A percentile compares a stretch with the other conserved stretches of the same genome.
Conservation (phyloP, 2,329 filamentous ascomycete species). For the Ramularia collo-cygni region DNA sequence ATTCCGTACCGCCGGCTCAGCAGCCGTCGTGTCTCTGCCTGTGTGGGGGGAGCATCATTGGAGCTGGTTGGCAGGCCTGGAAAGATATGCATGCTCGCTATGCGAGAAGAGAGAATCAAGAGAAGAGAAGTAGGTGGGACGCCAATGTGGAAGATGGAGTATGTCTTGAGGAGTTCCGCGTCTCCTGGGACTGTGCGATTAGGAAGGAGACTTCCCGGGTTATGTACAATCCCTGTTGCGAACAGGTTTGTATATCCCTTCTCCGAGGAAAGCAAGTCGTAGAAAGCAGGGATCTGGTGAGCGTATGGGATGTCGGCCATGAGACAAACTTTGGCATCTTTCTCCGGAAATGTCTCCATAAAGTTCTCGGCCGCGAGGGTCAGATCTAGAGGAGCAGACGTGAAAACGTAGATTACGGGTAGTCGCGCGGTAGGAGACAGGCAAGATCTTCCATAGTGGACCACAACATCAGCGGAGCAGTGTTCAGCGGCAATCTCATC, state of each 20-base stretch:
- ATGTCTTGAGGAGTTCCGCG: conserved; percentile 52
- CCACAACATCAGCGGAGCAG: conserved; percentile 78
- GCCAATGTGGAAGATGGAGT: conserved; percentile 79
- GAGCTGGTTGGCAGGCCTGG: conserved; percentile 5
- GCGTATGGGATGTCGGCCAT: conserved; percentile 89
- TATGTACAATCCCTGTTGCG: conserved; percentile 64
- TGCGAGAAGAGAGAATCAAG: conserved; percentile 76
- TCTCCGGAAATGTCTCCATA: conserved; percentile 59
- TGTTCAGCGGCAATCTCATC: conserved; percentile 97
- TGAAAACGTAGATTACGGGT: conserved; percentile 88
- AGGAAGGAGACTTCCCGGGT: conserved; percentile 73
- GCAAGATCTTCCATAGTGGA: conserved; percentile 91
- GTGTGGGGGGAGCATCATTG: not conserved
- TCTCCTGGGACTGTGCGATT: conserved; percentile 65
- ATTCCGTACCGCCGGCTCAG: conserved; percentile 85
- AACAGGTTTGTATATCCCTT: conserved; percentile 65
- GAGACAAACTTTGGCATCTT: conserved; percentile 60
- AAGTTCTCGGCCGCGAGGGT: conserved; percentile 56
- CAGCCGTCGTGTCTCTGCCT: conserved; percentile 40
- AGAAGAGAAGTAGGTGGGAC: conserved; percentile 75
- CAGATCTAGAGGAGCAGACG: conserved; percentile 60
- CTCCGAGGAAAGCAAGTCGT: conserved; percentile 43
- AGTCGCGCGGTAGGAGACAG: conserved; percentile 81
- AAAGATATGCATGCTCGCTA: conserved; percentile 71
- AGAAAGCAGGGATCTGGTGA: conserved; percentile 60